A percentile compares a stretch with the other conserved stretches of the same genome.
phyloP scores from a whole-genome alignment of 1,284 basidiomycete species.

The Butyriboletus appendiculatus region DNA sequence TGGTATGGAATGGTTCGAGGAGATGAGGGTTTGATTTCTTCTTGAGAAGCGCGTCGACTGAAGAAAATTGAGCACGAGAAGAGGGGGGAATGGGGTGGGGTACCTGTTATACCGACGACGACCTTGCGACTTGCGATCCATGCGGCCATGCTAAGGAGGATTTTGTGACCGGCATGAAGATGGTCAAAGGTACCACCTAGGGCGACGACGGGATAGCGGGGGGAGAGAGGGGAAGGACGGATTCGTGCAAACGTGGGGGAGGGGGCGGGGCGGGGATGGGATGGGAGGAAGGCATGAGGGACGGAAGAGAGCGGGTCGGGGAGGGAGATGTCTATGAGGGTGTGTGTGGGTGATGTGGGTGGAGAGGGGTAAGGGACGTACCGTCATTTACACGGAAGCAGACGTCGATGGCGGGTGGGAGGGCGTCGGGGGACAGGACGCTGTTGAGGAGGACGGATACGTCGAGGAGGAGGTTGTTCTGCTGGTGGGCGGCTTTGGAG shows the following conservation, averaged over 20 bases:
- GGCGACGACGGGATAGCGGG: constrained; percentile 56
- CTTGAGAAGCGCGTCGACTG: constrained; percentile 72
- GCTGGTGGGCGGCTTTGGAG: constrained; percentile 64
- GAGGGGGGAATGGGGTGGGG: constrained; percentile 21
- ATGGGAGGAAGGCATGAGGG: constrained; percentile 38
- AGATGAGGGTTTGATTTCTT: constrained; percentile 75
- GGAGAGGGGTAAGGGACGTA: constrained; percentile 26
- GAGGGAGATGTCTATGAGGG: constrained; percentile 18
- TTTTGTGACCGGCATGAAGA: constrained; percentile 96
- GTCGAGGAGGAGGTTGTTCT: constrained; percentile 65
- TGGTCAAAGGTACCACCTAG: constrained; percentile 90
- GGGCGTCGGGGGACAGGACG: constrained; percentile 42
- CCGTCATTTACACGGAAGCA: constrained; percentile 54
- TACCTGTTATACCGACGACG: constrained; percentile 89
- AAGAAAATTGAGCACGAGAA: constrained; percentile 16
- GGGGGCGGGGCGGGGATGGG: constrained; percentile 3
- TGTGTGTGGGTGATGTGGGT: not conserved
- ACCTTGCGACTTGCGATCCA: constrained; percentile 80
- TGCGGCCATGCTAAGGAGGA: constrained; percentile 89
- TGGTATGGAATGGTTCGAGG: constrained; percentile 64
- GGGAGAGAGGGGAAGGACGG: not conserved
- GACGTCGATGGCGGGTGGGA: constrained; percentile 44
- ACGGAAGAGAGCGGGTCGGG: constrained; percentile 25
- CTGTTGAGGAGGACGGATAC: constrained; percentile 66
- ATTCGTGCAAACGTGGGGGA: not conserved